phyloP scores from a whole-genome alignment of 176 grass and related monocot genomes.

The Carex pumila region DNA sequence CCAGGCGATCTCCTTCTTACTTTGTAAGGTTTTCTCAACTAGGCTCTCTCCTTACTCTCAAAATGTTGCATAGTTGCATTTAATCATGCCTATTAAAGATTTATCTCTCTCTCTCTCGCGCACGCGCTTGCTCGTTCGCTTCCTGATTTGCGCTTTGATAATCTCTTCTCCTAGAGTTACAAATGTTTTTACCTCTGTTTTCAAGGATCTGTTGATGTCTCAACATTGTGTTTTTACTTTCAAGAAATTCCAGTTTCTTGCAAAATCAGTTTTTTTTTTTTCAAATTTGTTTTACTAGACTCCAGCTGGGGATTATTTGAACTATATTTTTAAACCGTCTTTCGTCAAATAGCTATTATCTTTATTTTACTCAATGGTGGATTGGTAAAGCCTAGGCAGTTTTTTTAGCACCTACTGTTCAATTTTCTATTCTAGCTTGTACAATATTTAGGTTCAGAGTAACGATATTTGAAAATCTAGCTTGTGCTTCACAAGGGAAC shows the following conservation, averaged over 20 bases:
- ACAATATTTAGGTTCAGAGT: not conserved
- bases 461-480: not conserved
- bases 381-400: not conserved
- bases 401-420: not conserved
- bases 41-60: not conserved
- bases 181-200: not conserved
- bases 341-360: not conserved
- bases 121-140: no score
- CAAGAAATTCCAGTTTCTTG: not conserved
- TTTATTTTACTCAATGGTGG: not conserved
- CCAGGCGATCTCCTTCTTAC: not conserved
- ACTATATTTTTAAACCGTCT: not conserved
- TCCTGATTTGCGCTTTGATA: no score
- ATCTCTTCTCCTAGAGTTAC: not conserved
- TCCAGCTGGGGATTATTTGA: not conserved
- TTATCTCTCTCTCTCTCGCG: no score
- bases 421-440: not conserved
- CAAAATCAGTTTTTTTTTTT: not conserved
- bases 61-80: not conserved
- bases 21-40: not conserved
- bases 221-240: not conserved
- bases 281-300: not conserved
- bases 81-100: no score
- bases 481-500: not conserved
- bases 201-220: not conserved